phyloP scores from a whole-genome alignment of 108 stramenopile species.

The Ochromonas danica region DNA sequence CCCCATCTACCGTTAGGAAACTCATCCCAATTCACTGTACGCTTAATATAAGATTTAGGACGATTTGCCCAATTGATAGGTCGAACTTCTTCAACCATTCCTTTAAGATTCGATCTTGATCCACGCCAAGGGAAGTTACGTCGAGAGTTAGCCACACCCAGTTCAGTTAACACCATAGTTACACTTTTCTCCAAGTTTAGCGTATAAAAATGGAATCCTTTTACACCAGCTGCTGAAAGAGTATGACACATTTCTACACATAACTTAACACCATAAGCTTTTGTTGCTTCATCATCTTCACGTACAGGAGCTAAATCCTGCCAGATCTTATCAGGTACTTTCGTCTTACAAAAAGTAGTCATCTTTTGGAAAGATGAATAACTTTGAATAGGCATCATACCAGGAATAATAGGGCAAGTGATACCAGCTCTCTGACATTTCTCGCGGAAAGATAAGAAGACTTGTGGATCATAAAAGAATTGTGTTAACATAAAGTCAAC shows the following conservation, averaged over 20 bases:
- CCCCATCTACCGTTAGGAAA: constrained; percentile 93
- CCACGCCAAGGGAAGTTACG: constrained; percentile 28
- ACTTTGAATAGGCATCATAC: constrained; percentile 60
- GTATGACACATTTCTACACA: constrained; percentile 71
- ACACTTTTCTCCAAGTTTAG: constrained; percentile 85
- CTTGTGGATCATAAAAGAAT: constrained; percentile 83
- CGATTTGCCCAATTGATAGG: constrained; percentile 98
- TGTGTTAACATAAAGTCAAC: constrained; percentile 93
- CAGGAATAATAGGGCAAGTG: constrained; percentile 68
- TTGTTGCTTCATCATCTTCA: constrained; percentile 89
- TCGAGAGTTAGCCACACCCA: constrained; percentile 48
- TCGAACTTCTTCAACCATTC: constrained; percentile 77
- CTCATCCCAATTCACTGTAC: constrained; percentile 95
- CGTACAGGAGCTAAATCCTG: constrained; percentile 66
- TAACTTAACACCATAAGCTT: constrained; percentile 79
- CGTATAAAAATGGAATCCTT: constrained; percentile 91
- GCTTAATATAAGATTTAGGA: constrained; percentile 81
- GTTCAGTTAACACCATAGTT: constrained; percentile 62
- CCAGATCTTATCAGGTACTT: constrained; percentile 65
- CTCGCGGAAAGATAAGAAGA: constrained; percentile 73
- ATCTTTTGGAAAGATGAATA: constrained; percentile 72
- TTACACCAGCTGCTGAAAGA: constrained; percentile 63
- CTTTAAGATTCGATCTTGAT: constrained; percentile 22
- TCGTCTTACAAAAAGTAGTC: constrained; percentile 72
- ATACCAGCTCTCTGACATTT: constrained; percentile 74